Evolutionary conservation across 2,329 filamentous ascomycete species (phyloP).

Genomic region (Dactylellina cionopaga): DNA sequence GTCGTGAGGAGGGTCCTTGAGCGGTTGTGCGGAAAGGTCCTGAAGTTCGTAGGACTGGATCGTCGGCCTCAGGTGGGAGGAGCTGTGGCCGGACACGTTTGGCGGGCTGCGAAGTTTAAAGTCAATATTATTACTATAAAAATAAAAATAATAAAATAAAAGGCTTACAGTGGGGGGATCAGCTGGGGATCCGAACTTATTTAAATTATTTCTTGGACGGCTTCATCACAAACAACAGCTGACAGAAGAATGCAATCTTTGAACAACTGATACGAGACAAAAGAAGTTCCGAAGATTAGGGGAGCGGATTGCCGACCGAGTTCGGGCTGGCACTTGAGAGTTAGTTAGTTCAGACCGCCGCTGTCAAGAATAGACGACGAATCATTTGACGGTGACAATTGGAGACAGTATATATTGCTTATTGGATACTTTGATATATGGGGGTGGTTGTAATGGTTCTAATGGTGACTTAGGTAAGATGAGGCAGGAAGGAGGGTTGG

Average conservation of each 20-base stretch:
- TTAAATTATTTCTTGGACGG: slow-evolving; percentile 13
- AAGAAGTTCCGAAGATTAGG: neutral
- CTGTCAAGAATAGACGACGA: neutral
- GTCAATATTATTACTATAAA: neutral
- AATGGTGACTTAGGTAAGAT: too few relatives aligned
- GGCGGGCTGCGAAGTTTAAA: neutral
- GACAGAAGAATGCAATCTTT: neutral
- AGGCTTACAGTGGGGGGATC: slow-evolving; percentile 27
- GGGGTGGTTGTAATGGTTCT: too few relatives aligned
- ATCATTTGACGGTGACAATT: slow-evolving; percentile 6
- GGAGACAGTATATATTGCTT: too few relatives aligned
- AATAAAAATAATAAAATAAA: neutral
- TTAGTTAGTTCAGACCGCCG: neutral
- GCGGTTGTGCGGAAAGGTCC: slow-evolving; percentile 12
- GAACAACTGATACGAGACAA: neutral
- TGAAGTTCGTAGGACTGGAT: slow-evolving; percentile 37
- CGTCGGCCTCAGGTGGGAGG: slow-evolving; percentile 5
- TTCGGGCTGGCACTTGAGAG: too few relatives aligned
- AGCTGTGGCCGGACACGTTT: slow-evolving; percentile 46
- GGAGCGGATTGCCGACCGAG: neutral
- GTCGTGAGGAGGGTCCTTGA: slow-evolving; percentile 1
- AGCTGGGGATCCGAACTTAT: slow-evolving; percentile 25
- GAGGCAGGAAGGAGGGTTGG: too few relatives aligned
- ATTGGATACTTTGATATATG: too few relatives aligned
- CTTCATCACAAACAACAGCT: neutral